A percentile compares a stretch with the other conserved stretches of the same genome.
Conservation (phyloP, 1,284 basidiomycete genomes). For the Mycena citricolor region DNA sequence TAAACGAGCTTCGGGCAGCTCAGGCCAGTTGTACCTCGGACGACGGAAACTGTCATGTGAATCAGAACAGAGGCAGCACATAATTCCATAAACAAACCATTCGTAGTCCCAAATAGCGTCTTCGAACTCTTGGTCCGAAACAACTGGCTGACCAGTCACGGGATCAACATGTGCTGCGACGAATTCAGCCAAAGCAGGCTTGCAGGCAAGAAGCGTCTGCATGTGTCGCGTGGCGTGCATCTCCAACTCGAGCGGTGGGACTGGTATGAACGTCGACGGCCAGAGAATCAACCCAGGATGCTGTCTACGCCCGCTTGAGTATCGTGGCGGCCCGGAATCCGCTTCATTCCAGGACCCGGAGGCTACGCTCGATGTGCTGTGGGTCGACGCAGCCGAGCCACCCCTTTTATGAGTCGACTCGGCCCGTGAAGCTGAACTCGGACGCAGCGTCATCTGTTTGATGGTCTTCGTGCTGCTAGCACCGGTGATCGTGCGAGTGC, state of each 20-base stretch:
- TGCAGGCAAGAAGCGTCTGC: conserved; percentile 61
- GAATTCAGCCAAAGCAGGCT: conserved; percentile 54
- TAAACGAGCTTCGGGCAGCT: conserved; percentile 32
- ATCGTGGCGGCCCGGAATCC: conserved; percentile 2
- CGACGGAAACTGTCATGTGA: conserved; percentile 51
- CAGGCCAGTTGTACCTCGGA: conserved; percentile 58
- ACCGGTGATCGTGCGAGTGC: conserved; percentile 6
- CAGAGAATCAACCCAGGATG: conserved; percentile 50
- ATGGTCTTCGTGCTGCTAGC: conserved; percentile 2
- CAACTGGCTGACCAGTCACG: conserved; percentile 37
- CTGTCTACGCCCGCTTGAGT: conserved; percentile 4
- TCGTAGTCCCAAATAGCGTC: conserved; percentile 68
- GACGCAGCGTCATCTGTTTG: not conserved
- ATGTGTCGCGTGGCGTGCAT: conserved; percentile 67
- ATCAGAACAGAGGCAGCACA: conserved; percentile 8
- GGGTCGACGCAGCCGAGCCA: conserved; percentile 14
- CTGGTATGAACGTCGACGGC: conserved; percentile 57
- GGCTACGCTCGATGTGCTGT: not conserved
- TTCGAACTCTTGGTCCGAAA: conserved; percentile 46
- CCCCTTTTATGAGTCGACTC: conserved; percentile 14
- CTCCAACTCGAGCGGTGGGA: conserved; percentile 59
- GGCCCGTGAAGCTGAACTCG: not conserved
- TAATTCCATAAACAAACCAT: conserved; percentile 44
- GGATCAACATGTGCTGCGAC: conserved; percentile 40
- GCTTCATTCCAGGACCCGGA: conserved; percentile 9